Evolutionary conservation across 768 basidiomycete genomes (phyloP), one percentile per base, ranked within the genome.

Genomic region (Mycena rebaudengoi): DNA sequence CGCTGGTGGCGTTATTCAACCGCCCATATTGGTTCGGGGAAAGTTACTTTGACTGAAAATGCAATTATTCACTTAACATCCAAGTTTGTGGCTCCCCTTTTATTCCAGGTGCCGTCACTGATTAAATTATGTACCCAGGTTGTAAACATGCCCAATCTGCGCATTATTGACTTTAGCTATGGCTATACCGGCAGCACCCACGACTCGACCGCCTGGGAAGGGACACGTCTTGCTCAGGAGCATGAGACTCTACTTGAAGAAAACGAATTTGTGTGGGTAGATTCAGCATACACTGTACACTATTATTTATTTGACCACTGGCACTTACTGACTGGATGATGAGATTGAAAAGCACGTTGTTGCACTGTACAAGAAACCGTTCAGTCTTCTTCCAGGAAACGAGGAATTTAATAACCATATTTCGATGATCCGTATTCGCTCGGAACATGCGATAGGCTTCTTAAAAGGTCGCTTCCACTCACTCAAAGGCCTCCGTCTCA

Each of bases 381-480:
- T 60, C 7, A 49, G 59, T 6, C 60, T 65, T 16, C 30, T 56
- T 1, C 64, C 57, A 0, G 67, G 73, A 12, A 73, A 71, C 53
- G 65, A 65, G 12, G 53, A 55, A 6, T 74, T 70, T 48, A 74
- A 75, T 65, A 71, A 74, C 30, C 56, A 69, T 62, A 64, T 76
- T n/a, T 75, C 73, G 4, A 71, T 44, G 50, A 26, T 74, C 8
- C 69, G 69, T 7, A 67, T 76, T 7, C 65, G 54, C 1, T 76
- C 73, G 5, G 76, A 78, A 30, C 75, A 77, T 61, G 63, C 69
- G n/a, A 71, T 77, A 26, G 75, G 76, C 3, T 74, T 56, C n/a
- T 26, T 53, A 14, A 53, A 53, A 12, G 51, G 51, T 1, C 51
- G 51, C 2, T 53, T 53, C 23, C 51, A 53, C 11, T 53, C 51